Evolutionary conservation across 805 yeast species (phyloP).

Genomic region (Starmera quercuum): DNA sequence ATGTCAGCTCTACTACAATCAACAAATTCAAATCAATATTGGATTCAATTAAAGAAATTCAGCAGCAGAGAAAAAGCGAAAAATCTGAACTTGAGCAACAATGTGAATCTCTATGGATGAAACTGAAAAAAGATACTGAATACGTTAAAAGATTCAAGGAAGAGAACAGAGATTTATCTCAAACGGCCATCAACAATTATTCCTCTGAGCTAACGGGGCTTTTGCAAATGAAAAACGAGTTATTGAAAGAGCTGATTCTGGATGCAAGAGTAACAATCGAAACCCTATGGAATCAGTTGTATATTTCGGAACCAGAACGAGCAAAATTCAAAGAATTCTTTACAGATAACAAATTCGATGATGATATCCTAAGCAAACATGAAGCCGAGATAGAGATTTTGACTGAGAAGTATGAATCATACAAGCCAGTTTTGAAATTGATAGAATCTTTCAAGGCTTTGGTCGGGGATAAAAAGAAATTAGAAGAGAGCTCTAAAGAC

Average conservation of each 20-base stretch:
- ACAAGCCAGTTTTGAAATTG: slow-evolving; percentile 48
- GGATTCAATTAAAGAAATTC: slow-evolving; percentile 8
- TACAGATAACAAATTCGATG: slow-evolving; percentile 41
- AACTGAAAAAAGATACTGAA: slow-evolving; percentile 39
- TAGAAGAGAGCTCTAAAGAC: slow-evolving; percentile 68
- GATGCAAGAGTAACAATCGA: slow-evolving; percentile 54
- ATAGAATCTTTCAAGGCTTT: slow-evolving; percentile 49
- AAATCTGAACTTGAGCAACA: slow-evolving; percentile 26
- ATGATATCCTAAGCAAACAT: slow-evolving; percentile 51
- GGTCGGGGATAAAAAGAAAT: slow-evolving; percentile 48
- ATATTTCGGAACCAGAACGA: slow-evolving; percentile 47
- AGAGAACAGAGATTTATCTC: slow-evolving; percentile 39
- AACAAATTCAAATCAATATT: neutral
- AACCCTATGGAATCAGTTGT: slow-evolving; percentile 54
- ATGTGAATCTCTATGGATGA: slow-evolving; percentile 49
- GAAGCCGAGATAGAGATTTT: slow-evolving; percentile 53
- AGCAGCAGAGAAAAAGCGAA: slow-evolving; percentile 20
- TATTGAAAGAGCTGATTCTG: slow-evolving; percentile 59
- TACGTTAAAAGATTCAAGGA: slow-evolving; percentile 32
- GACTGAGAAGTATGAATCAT: slow-evolving; percentile 38
- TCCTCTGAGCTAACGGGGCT: slow-evolving; percentile 51
- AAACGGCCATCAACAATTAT: slow-evolving; percentile 39
- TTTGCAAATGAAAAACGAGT: slow-evolving; percentile 49
- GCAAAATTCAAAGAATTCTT: slow-evolving; percentile 33
- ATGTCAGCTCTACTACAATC: slow-evolving; percentile 1